These are phyloP conservation scores for Debaryomyces sp. DNA, from an alignment of 1,139 yeast genomes.

Conservation along the genomic window DNA sequence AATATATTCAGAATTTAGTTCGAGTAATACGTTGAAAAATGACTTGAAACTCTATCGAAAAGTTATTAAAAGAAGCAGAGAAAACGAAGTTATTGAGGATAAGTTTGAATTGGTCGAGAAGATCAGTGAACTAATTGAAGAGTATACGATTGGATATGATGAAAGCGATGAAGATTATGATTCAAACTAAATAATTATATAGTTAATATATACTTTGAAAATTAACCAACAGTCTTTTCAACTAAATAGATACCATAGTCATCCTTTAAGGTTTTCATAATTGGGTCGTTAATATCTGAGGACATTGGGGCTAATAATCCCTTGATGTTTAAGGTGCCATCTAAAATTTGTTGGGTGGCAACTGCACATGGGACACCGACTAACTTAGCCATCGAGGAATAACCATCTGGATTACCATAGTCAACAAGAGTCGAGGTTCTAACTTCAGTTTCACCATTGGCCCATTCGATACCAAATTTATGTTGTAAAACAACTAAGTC, in stretches of 20 bases:
- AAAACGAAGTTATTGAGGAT: conserved; percentile 56
- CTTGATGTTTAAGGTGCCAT: conserved; percentile 69
- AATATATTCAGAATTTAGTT: conserved; percentile 43
- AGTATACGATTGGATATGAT: conserved; percentile 61
- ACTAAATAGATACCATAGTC: conserved; percentile 83
- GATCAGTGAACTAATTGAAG: conserved; percentile 49
- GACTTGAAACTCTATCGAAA: conserved; percentile 51
- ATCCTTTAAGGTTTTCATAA: conserved; percentile 89
- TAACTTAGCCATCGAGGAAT: conserved; percentile 97
- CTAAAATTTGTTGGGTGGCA: conserved; percentile 83
- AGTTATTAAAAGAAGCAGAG: conserved; percentile 41
- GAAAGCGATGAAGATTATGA: conserved; percentile 42
- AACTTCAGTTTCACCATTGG: conserved; percentile 84
- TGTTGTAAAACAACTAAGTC: conserved; percentile 95
- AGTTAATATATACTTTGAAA: neutral
- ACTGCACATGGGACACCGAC: conserved; percentile 99
- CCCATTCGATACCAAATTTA: conserved; percentile 97
- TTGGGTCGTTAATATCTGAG: conserved; percentile 85
- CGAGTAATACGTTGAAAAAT: conserved; percentile 37
- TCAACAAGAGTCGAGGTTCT: conserved; percentile 96
- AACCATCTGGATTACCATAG: conserved; percentile 91
- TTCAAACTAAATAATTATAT: conserved; percentile 6
- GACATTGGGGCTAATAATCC: conserved; percentile 95
- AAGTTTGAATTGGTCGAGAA: conserved; percentile 66
- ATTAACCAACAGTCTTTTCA: conserved; percentile 66